These are phyloP conservation scores for Camelina laxa DNA, from an alignment of 345 rosid species.

Conservation along the genomic window DNA sequence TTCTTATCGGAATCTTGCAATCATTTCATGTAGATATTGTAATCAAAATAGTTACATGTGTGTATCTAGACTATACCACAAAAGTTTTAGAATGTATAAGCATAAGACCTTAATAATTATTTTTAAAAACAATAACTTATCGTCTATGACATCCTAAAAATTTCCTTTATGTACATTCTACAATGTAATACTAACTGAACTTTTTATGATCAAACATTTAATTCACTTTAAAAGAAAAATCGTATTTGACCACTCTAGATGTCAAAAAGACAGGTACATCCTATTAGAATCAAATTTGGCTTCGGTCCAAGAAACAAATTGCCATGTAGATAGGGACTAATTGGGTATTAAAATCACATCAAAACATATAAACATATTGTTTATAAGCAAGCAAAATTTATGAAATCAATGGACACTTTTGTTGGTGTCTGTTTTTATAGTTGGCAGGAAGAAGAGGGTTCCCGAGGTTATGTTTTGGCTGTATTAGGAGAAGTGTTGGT, in stretches of 20 bases:
- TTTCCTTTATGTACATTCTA: background rate
- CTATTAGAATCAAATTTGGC: constrained; percentile 34
- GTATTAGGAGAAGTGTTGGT: constrained; percentile 40
- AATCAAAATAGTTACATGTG: constrained; percentile 14
- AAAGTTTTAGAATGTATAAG: background rate
- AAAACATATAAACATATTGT: constrained; percentile 12
- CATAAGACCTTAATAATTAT: background rate
- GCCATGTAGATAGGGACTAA: constrained; percentile 24
- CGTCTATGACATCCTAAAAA: background rate
- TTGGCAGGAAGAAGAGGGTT: constrained; percentile 63
- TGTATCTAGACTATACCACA: background rate
- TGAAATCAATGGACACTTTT: constrained; percentile 30
- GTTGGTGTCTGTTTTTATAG: constrained; percentile 61
- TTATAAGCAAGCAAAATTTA: constrained; percentile 27
- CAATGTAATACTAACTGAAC: background rate
- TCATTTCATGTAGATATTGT: constrained; percentile 22
- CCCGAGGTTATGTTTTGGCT: constrained; percentile 63
- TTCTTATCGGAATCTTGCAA: constrained; percentile 40
- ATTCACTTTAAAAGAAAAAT: background rate
- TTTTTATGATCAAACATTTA: background rate
- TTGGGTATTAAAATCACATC: constrained; percentile 23
- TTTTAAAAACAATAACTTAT: background rate
- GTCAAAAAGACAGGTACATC: constrained; percentile 15
- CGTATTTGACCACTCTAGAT: background rate
- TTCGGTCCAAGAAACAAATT: constrained; percentile 40